phyloP scores from a whole-genome alignment of 208 protist species.

The Leishmania gerbilli region DNA sequence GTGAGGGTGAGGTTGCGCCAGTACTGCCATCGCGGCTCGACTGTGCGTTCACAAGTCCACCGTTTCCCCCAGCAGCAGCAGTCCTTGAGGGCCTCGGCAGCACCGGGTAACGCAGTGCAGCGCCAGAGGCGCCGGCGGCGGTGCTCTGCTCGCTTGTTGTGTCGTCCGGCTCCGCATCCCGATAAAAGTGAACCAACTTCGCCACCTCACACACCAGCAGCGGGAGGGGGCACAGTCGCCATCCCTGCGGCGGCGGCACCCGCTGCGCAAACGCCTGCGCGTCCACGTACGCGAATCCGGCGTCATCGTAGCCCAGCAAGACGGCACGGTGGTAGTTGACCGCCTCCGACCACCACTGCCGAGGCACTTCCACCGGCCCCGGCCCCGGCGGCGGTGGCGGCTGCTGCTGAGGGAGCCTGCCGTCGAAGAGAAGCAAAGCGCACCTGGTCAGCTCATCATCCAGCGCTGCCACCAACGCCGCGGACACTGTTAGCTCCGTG shows the following conservation, averaged over 20 bases:
- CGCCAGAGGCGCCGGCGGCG: neutral
- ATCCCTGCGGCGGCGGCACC: constrained; percentile 9
- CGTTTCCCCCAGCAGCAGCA: neutral
- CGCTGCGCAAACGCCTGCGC: constrained; percentile 25
- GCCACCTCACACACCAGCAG: constrained; percentile 15
- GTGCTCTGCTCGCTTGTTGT: neutral
- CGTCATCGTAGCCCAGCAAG: constrained; percentile 51
- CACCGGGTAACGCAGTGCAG: neutral
- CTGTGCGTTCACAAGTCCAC: neutral
- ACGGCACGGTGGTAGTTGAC: constrained; percentile 26
- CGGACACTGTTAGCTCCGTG: constrained; percentile 1
- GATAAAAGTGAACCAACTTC: constrained; percentile 4
- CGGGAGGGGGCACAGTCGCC: constrained; percentile 27
- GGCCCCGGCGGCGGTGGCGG: neutral
- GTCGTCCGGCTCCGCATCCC: neutral
- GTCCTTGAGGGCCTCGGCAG: neutral
- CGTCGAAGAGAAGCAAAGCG: constrained; percentile 21
- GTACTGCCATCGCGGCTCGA: neutral
- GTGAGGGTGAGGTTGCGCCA: neutral
- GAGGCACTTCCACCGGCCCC: neutral
- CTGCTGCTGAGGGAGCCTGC: constrained; percentile 7
- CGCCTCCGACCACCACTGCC: constrained; percentile 23
- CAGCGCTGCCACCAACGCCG: neutral
- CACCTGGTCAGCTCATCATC: constrained; percentile 5
- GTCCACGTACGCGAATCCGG: constrained; percentile 33